Evolutionary conservation across 208 protist genomes (phyloP).

Genomic region (Acanthamoeba sp.): DNA sequence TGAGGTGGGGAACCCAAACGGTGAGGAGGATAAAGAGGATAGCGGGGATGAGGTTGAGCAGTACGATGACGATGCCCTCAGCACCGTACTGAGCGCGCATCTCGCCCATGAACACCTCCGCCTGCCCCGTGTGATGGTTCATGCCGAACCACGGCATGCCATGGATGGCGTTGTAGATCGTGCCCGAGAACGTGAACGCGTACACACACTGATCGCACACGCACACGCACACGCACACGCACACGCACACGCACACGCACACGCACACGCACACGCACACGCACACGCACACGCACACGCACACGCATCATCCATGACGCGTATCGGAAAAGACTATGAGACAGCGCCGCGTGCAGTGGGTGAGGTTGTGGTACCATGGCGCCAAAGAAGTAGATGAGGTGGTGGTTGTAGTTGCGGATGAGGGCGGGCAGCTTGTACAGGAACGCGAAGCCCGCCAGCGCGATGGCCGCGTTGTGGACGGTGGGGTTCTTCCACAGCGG

Average conservation of each 20-base stretch:
- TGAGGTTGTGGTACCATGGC: too few species aligned
- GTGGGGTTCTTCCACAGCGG: not conserved
- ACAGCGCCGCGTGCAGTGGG: too few species aligned
- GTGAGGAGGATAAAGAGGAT: not conserved
- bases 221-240: not conserved
- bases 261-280: too few species aligned
- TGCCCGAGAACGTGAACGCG: not conserved
- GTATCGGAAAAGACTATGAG: too few species aligned
- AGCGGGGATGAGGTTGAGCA: not conserved
- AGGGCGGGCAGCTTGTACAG: not conserved
- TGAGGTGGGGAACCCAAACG: not conserved
- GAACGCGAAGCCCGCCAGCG: not conserved
- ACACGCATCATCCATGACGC: too few species aligned
- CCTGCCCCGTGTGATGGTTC: not conserved
- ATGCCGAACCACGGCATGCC: not conserved
- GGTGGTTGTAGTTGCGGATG: not conserved
- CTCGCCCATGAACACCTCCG: not conserved
- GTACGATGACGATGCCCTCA: not conserved
- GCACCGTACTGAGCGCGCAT: not conserved
- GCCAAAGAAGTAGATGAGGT: not conserved
- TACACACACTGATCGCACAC: not conserved
- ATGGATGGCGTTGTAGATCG: constrained; percentile 7
- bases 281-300: too few species aligned
- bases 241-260: too few species aligned
- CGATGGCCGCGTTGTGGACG: not conserved